phyloP scores from a whole-genome alignment of 2,329 filamentous ascomycete species.

The Scortechinia acanthostroma region DNA sequence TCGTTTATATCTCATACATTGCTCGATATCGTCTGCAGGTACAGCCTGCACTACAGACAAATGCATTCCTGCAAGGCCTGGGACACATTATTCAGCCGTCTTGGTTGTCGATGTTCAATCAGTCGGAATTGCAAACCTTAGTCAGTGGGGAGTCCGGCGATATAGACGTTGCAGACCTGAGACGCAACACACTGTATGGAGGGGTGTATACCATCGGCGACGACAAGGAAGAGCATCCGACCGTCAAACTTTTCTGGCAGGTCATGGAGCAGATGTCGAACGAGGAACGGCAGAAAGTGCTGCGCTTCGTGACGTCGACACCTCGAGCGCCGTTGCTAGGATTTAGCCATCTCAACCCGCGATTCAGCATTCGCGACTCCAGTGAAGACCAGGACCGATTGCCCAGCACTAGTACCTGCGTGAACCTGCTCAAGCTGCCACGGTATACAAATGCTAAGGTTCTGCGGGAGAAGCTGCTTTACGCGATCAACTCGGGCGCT shows the following conservation, averaged over 20 bases:
- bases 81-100: conserved; percentile 80
- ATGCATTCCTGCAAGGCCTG: conserved; percentile 80
- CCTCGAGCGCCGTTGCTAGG: conserved; percentile 83
- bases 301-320: conserved; percentile 94
- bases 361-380: conserved; percentile 83
- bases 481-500: conserved; percentile 81
- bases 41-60: conserved; percentile 75
- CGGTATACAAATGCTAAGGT: conserved; percentile 62
- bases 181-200: conserved; percentile 77
- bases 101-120: conserved; percentile 99
- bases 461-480: conserved; percentile 75
- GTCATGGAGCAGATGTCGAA: conserved; percentile 75
- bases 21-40: conserved; percentile 77
- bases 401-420: conserved; percentile 91
- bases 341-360: conserved; percentile 76
- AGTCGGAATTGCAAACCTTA: conserved; percentile 84
- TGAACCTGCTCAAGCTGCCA: conserved; percentile 88
- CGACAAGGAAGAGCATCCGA: conserved; percentile 78
- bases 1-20: conserved; percentile 90
- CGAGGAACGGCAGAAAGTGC: conserved; percentile 71
- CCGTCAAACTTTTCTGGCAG: conserved; percentile 82
- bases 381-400: conserved; percentile 70
- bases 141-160: conserved; percentile 80
- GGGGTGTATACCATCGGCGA: conserved; percentile 87
- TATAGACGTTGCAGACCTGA: conserved; percentile 81